Evolutionary conservation across 1,284 basidiomycete species (phyloP).

Genomic region (Paramarasmius palmivorus): DNA sequence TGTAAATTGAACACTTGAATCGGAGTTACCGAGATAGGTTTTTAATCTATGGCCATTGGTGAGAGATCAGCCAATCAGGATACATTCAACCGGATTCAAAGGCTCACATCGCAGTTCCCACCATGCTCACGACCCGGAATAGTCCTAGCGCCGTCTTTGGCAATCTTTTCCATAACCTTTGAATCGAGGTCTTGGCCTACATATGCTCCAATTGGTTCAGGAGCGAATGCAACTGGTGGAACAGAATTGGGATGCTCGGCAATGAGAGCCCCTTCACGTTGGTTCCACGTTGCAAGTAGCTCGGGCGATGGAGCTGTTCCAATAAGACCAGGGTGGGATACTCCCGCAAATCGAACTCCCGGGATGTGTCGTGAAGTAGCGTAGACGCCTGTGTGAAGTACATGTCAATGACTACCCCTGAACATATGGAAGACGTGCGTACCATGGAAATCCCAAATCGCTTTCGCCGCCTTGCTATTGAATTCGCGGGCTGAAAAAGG

Average conservation of each 20-base stretch:
- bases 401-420: not conserved
- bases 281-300: conserved; percentile 73
- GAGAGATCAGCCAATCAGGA: not conserved
- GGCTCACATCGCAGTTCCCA: conserved; percentile 75
- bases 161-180: conserved; percentile 55
- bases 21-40: conserved; percentile 57
- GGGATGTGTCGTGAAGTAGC: conserved; percentile 76
- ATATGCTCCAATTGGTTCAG: conserved; percentile 62
- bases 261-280: conserved; percentile 70
- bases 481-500: conserved; percentile 57
- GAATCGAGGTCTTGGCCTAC: conserved; percentile 64
- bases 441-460: conserved; percentile 81
- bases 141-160: conserved; percentile 71
- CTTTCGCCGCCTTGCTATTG: conserved; percentile 70
- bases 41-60: conserved; percentile 54
- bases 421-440: conserved; percentile 1
- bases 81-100: not conserved
- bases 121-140: conserved; percentile 79
- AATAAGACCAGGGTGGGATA: conserved; percentile 76
- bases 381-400: conserved; percentile 49
- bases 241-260: conserved; percentile 52
- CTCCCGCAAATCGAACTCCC: conserved; percentile 76
- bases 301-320: conserved; percentile 77
- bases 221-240: conserved; percentile 69
- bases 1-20: conserved; percentile 9